Conservation (phyloP, 306 rosid genomes). For the Arachis hypogaea region DNA sequence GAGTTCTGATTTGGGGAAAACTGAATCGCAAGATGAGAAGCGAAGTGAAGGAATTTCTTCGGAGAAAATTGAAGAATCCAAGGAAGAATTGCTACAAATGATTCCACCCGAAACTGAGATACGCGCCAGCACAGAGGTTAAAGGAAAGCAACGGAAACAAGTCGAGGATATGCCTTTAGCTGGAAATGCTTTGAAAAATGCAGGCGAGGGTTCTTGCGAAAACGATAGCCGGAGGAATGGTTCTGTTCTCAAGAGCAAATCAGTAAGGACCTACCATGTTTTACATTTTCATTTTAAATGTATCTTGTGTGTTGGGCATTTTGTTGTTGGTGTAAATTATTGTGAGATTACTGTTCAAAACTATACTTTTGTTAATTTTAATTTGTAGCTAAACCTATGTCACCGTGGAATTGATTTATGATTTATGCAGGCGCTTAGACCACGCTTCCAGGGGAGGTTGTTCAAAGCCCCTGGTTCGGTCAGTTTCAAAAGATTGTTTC, state of each 20-base stretch:
- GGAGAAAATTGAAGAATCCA: conserved; percentile 16
- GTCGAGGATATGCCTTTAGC: not conserved
- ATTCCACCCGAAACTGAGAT: conserved; percentile 49
- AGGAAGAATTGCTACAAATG: conserved; percentile 29
- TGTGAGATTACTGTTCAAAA: too few species aligned
- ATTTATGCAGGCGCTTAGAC: conserved; percentile 56
- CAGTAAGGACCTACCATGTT: conserved; percentile 39
- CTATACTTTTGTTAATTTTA: too few species aligned
- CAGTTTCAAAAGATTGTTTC: conserved; percentile 71
- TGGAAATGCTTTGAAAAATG: conserved; percentile 5
- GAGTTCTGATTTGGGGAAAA: conserved; percentile 18
- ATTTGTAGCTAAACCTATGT: too few species aligned
- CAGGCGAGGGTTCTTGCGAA: conserved; percentile 10
- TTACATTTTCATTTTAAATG: not conserved
- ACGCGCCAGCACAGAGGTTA: conserved; percentile 10
- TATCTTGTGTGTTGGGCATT: not conserved
- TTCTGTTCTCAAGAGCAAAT: conserved; percentile 40
- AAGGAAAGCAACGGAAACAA: conserved; percentile 8
- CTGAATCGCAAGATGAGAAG: conserved; percentile 8
- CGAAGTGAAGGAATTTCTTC: conserved; percentile 1
- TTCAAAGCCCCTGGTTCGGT: conserved; percentile 76
- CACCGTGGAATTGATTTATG: conserved; percentile 1
- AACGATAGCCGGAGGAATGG: conserved; percentile 17
- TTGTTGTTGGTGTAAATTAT: not conserved
- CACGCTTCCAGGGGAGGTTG: conserved; percentile 59